phyloP scores from a whole-genome alignment of 768 basidiomycete genomes.

The Boletales sp. region DNA sequence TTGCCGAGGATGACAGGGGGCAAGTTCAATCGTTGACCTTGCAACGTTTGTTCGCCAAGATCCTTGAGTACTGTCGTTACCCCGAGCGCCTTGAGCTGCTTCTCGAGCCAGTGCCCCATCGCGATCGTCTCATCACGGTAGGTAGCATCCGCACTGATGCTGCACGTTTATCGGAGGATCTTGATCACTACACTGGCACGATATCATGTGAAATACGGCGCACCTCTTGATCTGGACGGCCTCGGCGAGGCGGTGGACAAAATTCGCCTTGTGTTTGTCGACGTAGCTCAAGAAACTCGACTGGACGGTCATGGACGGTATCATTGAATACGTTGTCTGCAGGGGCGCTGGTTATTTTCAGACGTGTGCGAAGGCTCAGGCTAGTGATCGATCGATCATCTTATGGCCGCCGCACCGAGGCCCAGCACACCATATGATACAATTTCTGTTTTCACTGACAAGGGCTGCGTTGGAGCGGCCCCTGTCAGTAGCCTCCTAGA shows the following conservation, averaged over 20 bases:
- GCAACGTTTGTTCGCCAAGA: conserved; percentile 72
- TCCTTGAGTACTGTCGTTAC: conserved; percentile 71
- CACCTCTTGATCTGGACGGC: conserved; percentile 85
- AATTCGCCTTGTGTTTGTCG: conserved; percentile 64
- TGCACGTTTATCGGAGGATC: conserved; percentile 18
- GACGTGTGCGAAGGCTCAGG: too few species aligned
- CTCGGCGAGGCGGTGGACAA: conserved; percentile 74
- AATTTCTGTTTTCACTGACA: too few species aligned
- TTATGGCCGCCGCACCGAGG: too few species aligned
- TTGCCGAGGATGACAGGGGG: conserved; percentile 83
- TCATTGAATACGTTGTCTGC: too few species aligned
- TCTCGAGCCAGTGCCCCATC: conserved; percentile 84
- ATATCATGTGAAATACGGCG: not conserved
- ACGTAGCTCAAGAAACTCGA: conserved; percentile 46
- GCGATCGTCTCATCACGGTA: conserved; percentile 73
- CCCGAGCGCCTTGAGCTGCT: conserved; percentile 68
- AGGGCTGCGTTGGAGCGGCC: too few species aligned
- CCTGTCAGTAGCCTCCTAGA: too few species aligned
- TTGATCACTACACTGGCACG: too few species aligned
- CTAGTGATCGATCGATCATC: too few species aligned
- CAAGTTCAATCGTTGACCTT: conserved; percentile 67
- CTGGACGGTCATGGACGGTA: conserved; percentile 28
- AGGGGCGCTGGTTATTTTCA: too few species aligned
- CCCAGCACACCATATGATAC: too few species aligned
- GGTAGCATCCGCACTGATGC: conserved; percentile 67